Conservation (phyloP, 164 flowering plant species). For the Aristolochia fimbriata region DNA sequence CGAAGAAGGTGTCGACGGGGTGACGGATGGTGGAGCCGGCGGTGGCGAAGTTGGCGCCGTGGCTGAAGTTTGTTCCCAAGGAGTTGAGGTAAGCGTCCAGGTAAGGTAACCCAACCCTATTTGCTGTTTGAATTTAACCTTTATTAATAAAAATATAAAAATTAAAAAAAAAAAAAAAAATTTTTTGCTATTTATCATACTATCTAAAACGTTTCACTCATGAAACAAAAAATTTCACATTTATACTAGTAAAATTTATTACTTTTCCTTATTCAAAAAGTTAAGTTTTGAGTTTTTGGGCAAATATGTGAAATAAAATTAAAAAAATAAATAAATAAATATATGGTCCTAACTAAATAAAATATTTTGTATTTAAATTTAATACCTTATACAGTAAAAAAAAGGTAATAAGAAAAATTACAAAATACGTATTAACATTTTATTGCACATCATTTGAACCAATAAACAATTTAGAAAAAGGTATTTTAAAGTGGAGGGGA, state of each 20-base stretch:
- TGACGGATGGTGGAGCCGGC: conserved; percentile 37
- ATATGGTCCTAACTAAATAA: too few species aligned
- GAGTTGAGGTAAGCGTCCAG: conserved; percentile 42
- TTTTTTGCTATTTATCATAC: too few species aligned
- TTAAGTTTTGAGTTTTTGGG: neutral
- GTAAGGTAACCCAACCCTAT: conserved; percentile 35
- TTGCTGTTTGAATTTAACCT: too few species aligned
- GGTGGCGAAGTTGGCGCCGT: conserved; percentile 51
- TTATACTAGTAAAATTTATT: too few species aligned
- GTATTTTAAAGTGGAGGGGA: neutral
- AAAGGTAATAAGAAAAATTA: too few species aligned
- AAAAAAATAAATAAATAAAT: too few species aligned
- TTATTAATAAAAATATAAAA: too few species aligned
- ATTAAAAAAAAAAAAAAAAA: too few species aligned
- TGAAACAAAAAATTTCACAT: too few species aligned
- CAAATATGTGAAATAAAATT: too few species aligned
- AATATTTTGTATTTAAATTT: neutral
- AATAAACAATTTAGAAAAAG: neutral
- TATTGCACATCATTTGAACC: neutral
- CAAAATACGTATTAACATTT: neutral
- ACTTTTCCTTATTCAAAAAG: neutral
- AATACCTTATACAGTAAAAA: neutral
- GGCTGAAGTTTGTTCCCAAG: conserved; percentile 48
- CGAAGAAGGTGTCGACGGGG: conserved; percentile 31
- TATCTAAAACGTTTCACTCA: too few species aligned